Conservation (phyloP, 2,329 filamentous ascomycete genomes). For the Venturia pyrina region DNA sequence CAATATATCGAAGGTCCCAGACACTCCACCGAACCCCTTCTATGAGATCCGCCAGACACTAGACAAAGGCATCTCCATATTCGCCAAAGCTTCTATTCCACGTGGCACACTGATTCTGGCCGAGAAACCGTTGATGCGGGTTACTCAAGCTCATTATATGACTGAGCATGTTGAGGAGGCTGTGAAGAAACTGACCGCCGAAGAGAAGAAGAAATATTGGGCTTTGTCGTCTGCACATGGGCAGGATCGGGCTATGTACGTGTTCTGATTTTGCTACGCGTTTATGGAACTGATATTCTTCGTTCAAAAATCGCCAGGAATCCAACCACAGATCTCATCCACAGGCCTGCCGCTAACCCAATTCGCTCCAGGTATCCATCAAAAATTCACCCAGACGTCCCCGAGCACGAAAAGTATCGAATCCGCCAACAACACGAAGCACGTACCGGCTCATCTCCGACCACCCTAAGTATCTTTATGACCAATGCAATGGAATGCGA, state of each 20-base stretch:
- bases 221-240: constrained; percentile 8
- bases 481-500: constrained; percentile 11
- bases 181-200: neutral
- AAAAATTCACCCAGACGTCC: neutral
- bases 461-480: constrained; percentile 7
- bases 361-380: neutral
- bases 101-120: neutral
- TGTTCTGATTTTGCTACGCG: neutral
- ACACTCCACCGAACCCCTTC: constrained; percentile 17
- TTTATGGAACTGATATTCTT: neutral
- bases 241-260: neutral
- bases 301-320: neutral
- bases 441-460: neutral
- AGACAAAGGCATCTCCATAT: constrained; percentile 2
- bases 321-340: neutral
- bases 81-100: neutral
- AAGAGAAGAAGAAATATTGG: neutral
- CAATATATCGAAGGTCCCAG: neutral
- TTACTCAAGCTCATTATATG: constrained; percentile 3
- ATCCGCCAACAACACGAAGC: constrained; percentile 12
- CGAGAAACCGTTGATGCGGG: constrained; percentile 6
- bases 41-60: neutral
- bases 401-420: constrained; percentile 3
- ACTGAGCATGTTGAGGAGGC: neutral
- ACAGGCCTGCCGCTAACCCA: neutral